These are phyloP conservation scores for Diaporthe vaccinii DNA, from an alignment of 2,329 filamentous ascomycete species.

Conservation along the genomic window DNA sequence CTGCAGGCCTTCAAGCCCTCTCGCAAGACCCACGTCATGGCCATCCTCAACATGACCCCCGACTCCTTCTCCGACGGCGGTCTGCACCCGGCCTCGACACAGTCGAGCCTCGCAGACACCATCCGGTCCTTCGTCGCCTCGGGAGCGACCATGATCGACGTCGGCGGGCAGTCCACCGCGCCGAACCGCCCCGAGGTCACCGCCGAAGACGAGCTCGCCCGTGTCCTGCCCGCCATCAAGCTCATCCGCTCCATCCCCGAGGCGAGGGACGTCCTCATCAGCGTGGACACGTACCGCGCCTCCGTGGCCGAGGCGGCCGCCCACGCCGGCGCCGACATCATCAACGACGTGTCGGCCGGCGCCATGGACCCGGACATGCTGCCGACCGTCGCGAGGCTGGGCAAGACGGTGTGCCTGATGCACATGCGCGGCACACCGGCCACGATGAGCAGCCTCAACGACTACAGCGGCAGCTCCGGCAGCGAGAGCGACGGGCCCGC, in stretches of 20 bases:
- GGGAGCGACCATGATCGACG: constrained; percentile 88
- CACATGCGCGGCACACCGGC: constrained; percentile 92
- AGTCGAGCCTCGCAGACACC: constrained; percentile 65
- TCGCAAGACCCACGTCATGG: constrained; percentile 85
- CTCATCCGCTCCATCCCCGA: constrained; percentile 78
- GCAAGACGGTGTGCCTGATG: constrained; percentile 86
- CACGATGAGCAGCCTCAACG: constrained; percentile 80
- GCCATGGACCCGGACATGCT: constrained; percentile 86
- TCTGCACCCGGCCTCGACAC: constrained; percentile 59
- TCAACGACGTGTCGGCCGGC: constrained; percentile 95
- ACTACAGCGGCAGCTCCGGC: constrained; percentile 77
- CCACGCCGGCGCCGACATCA: constrained; percentile 85
- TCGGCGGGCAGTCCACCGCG: constrained; percentile 94
- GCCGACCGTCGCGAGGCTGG: constrained; percentile 79
- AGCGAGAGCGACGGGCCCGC: constrained; percentile 62
- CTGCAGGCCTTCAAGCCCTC: constrained; percentile 71
- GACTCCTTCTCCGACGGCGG: constrained; percentile 98
- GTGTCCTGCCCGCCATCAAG: constrained; percentile 84
- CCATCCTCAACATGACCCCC: constrained; percentile 93
- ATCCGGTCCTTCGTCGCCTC: constrained; percentile 72
- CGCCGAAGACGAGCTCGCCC: constrained; percentile 79
- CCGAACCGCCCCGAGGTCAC: constrained; percentile 79
- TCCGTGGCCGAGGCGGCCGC: constrained; percentile 83
- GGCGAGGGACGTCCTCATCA: constrained; percentile 77
- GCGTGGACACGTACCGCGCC: constrained; percentile 93